Percentiles rank a stretch among this genome's conserved stretches.
These are phyloP conservation scores for Fusarium brachygibbosum DNA, from an alignment of 2,329 filamentous ascomycete genomes.

Conservation along the genomic window DNA sequence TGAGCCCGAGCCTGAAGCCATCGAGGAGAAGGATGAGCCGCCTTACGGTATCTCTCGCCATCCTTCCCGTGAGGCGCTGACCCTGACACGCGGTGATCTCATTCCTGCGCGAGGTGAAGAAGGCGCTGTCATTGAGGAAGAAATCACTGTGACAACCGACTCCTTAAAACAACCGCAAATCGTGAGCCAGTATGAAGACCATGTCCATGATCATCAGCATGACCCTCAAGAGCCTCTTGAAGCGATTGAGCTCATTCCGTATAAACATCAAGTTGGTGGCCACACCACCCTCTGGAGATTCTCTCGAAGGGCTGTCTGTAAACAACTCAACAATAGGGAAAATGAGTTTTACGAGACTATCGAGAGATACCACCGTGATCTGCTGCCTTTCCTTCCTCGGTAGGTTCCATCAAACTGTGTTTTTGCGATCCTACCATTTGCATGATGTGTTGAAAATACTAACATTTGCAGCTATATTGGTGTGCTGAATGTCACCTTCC, in stretches of 20 bases:
- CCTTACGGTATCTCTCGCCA: constrained; percentile 45
- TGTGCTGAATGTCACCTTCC: constrained; percentile 95
- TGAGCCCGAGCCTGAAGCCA: constrained; percentile 58
- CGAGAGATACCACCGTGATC: constrained; percentile 88
- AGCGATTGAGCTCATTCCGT: constrained; percentile 95
- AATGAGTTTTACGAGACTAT: constrained; percentile 99
- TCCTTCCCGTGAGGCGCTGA: constrained; percentile 50
- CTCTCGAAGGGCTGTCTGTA: constrained; percentile 94
- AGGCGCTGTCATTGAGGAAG: constrained; percentile 57
- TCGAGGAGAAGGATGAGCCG: constrained; percentile 43
- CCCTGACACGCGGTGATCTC: constrained; percentile 51
- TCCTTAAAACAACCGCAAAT: constrained; percentile 54
- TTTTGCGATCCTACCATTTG: constrained; percentile 6
- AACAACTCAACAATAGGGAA: constrained; percentile 96
- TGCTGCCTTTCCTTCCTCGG: constrained; percentile 92
- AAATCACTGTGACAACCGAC: constrained; percentile 56
- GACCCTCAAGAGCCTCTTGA: constrained; percentile 75
- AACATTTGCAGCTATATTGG: constrained; percentile 84
- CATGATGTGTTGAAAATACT: constrained; percentile 10
- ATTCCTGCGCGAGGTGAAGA: constrained; percentile 56
- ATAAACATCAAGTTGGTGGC: constrained; percentile 96
- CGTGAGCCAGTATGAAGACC: constrained; percentile 61
- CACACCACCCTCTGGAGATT: constrained; percentile 98
- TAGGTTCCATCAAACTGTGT: constrained; percentile 55
- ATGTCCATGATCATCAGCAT: constrained; percentile 66